phyloP scores from a whole-genome alignment of 148 eudicot genomes.

The Rhododendron molle region DNA sequence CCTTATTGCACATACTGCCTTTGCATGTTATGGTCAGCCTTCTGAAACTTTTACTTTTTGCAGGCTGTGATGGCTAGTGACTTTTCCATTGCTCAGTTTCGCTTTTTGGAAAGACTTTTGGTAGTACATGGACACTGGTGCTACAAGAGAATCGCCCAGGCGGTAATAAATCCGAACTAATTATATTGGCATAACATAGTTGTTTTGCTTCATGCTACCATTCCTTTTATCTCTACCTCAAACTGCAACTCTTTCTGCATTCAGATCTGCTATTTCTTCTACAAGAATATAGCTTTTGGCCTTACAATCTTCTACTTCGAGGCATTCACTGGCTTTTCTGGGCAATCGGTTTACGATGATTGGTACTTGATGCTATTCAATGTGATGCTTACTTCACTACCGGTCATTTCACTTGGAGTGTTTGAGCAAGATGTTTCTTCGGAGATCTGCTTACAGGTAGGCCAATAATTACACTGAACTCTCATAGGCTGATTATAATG shows the following conservation, averaged over 20 bases:
- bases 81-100: constrained; percentile 72
- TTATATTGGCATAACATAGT: not conserved
- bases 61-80: constrained; percentile 95
- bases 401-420: constrained; percentile 74
- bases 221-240: constrained; percentile 4
- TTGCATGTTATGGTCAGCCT: constrained; percentile 10
- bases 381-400: constrained; percentile 63
- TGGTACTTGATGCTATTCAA: constrained; percentile 75
- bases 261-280: constrained; percentile 82
- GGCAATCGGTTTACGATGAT: constrained; percentile 69
- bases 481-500: not conserved
- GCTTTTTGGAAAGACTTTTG: constrained; percentile 64
- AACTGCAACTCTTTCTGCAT: constrained; percentile 16
- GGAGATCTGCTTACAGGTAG: constrained; percentile 65
- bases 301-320: constrained; percentile 82
- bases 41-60: constrained; percentile 26
- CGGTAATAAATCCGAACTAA: constrained; percentile 34
- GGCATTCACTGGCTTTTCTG: constrained; percentile 73
- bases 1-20: not conserved
- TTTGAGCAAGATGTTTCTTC: constrained; percentile 79
- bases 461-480: not conserved
- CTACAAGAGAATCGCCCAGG: constrained; percentile 76
- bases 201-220: not conserved
- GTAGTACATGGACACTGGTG: constrained; percentile 90
- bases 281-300: constrained; percentile 81